Evolutionary conservation across 495 filamentous ascomycete species (phyloP), one percentile per base, ranked within the genome.

Genomic region (Tirmania nivea): DNA sequence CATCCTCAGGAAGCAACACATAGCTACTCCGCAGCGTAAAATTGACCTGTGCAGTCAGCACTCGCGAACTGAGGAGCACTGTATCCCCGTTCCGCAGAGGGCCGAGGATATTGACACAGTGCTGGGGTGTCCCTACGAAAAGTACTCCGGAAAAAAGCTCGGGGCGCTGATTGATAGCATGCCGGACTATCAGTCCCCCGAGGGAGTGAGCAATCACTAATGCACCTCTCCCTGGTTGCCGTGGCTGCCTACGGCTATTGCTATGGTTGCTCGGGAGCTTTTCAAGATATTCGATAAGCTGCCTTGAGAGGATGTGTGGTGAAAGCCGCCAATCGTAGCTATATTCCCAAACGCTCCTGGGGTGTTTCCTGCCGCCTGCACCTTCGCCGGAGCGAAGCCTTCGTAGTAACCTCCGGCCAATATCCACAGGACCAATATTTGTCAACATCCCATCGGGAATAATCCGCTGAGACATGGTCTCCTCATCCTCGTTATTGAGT

Each of bases 271-370:
- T 88, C 1, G 78, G 83, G 2, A 97, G 69, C 6, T 66, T 70
- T 64, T 84, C 78, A 12, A 97, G 69, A 56, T 82, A 94, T 34
- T 70, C 63, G 31, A 81, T 75, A 7, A 97, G 68, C 50, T 75
- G 74, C 10, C 71, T 69, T 0, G 82, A 85, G 2, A 92, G 73
- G 1, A 89, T 68, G 60, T 83, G 75, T 1, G 90, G 90, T 55
- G 83, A 86, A 52, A 97, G 69, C 34, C 90, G 77, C 89, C 89
- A 97, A 65, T 97, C 89, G 62, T 94, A 97, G 34, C 90, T 87
- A 60, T 90, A 97, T 57, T 95, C 80, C 66, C 83, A 82, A 2
- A 95, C 77, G 39, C 86, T 73, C 1, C 95, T 69, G 55, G 74
- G 80, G 21, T 84, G 84, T 12, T 71, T 73, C 39, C 73, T 67